These are phyloP conservation scores for Obba rivulosa DNA, from an alignment of 768 basidiomycete genomes.

Conservation along the genomic window DNA sequence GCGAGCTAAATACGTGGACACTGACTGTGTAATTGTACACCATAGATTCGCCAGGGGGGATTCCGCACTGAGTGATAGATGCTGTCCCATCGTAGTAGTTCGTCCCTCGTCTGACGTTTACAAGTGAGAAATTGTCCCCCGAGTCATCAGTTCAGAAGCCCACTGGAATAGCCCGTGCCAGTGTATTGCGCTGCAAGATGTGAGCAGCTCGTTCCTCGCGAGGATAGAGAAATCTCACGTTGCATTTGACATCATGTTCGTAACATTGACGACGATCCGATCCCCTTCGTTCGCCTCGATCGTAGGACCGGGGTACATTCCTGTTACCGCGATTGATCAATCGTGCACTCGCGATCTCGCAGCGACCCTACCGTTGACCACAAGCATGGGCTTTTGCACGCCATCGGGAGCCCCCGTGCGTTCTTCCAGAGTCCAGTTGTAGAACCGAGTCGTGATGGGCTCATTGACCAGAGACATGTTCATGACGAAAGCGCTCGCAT, in stretches of 20 bases:
- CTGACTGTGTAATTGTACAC: slow-evolving; percentile 25
- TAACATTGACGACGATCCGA: slow-evolving; percentile 30
- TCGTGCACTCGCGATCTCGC: neutral
- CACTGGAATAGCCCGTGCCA: slow-evolving; percentile 26
- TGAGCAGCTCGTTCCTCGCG: neutral
- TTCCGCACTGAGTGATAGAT: slow-evolving; percentile 46
- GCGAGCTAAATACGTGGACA: neutral
- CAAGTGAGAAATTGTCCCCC: neutral
- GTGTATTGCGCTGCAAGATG: slow-evolving; percentile 24
- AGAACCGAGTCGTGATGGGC: slow-evolving; percentile 29
- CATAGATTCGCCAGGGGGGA: slow-evolving; percentile 44
- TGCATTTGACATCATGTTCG: slow-evolving; percentile 26
- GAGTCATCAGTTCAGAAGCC: neutral
- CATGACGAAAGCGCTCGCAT: slow-evolving; percentile 2
- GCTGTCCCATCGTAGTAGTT: slow-evolving; percentile 44
- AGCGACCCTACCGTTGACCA: slow-evolving; percentile 35
- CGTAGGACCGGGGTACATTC: slow-evolving; percentile 32
- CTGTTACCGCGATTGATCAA: slow-evolving; percentile 7
- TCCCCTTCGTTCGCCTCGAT: slow-evolving; percentile 34
- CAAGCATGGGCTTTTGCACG: slow-evolving; percentile 36
- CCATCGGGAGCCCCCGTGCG: slow-evolving; percentile 37
- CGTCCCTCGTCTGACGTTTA: slow-evolving; percentile 23
- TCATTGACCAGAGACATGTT: slow-evolving; percentile 4
- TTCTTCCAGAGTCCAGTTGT: slow-evolving; percentile 37
- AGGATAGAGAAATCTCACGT: slow-evolving; percentile 18